Evolutionary conservation across 2,329 filamentous ascomycete genomes (phyloP).

Genomic region (Ampelomyces quisqualis): DNA sequence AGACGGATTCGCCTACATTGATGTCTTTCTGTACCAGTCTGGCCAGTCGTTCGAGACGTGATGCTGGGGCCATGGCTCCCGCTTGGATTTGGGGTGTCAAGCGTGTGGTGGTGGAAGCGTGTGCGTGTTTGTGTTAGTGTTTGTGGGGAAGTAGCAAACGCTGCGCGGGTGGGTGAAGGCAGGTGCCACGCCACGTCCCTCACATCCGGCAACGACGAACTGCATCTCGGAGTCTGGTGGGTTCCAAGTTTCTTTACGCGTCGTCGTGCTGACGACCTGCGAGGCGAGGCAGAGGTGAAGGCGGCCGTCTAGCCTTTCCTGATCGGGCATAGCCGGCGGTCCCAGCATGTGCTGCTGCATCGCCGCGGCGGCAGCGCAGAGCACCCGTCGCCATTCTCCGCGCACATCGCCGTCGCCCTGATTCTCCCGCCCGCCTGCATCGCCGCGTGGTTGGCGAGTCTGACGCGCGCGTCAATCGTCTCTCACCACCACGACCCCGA

Average conservation of each 20-base stretch:
- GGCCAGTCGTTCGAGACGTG: slow-evolving; percentile 28
- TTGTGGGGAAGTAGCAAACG: background rate
- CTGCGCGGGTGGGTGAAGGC: background rate
- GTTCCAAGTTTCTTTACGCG: too few species aligned
- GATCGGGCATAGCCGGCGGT: too few species aligned
- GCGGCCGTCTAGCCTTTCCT: too few species aligned
- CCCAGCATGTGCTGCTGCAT: too few species aligned
- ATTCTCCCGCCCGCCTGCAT: slow-evolving; percentile 32
- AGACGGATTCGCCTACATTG: slow-evolving; percentile 5
- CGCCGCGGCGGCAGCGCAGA: background rate
- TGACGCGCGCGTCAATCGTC: slow-evolving; percentile 41
- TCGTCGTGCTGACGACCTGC: too few species aligned
- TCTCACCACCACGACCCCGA: slow-evolving; percentile 18
- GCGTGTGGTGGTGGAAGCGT: too few species aligned
- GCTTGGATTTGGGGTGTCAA: background rate
- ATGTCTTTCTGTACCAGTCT: slow-evolving; percentile 24
- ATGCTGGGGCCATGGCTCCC: slow-evolving; percentile 21
- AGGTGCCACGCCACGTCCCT: too few species aligned
- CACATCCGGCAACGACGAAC: too few species aligned
- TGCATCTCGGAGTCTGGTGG: too few species aligned
- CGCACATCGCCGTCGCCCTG: slow-evolving; percentile 29
- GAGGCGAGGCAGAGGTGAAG: too few species aligned
- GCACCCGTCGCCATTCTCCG: slow-evolving; percentile 7
- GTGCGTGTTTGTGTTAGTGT: background rate
- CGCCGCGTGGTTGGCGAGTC: slow-evolving; percentile 44